Evolutionary conservation across 225 moss, liverwort and hornwort genomes (phyloP).

Genomic region (Lunularia cruciata): DNA sequence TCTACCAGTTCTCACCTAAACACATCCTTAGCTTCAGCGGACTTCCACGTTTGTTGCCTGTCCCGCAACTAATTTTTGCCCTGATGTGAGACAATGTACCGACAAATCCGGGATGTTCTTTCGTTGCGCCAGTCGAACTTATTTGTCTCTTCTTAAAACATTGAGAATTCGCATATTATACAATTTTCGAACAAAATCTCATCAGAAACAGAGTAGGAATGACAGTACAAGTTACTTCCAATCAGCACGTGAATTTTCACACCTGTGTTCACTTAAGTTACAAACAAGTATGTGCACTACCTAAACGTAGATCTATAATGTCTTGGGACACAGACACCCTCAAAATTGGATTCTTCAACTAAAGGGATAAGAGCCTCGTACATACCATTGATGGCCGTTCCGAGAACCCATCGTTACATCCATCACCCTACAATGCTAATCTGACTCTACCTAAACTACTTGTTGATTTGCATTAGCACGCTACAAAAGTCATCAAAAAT

Average conservation of each 20-base stretch:
- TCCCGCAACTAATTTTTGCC: too few relatives aligned
- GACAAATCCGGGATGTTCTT: too few relatives aligned
- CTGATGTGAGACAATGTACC: too few relatives aligned
- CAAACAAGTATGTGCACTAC: conserved; percentile 23
- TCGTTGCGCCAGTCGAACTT: too few relatives aligned
- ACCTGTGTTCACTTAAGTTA: conserved; percentile 18
- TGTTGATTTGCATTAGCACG: conserved; percentile 25
- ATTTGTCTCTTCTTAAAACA: too few relatives aligned
- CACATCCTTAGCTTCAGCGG: too few relatives aligned
- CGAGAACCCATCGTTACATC: conserved; percentile 28
- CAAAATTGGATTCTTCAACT: conserved; percentile 24
- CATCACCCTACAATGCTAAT: conserved; percentile 17
- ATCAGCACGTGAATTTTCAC: conserved; percentile 17
- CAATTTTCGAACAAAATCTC: too few relatives aligned
- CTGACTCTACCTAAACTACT: conserved; percentile 25
- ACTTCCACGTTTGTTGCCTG: too few relatives aligned
- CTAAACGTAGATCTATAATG: conserved; percentile 19
- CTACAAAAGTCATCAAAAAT: conserved; percentile 43
- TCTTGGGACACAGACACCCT: conserved; percentile 36
- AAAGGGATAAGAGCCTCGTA: conserved; percentile 25
- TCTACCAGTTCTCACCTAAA: too few relatives aligned
- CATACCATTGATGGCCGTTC: conserved; percentile 17
- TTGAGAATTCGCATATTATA: too few relatives aligned
- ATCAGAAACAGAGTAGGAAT: too few relatives aligned
- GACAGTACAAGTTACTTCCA: conserved; percentile 1